Conservation (phyloP, 2,329 filamentous ascomycete genomes). For the Neocucurbitaria cava region DNA sequence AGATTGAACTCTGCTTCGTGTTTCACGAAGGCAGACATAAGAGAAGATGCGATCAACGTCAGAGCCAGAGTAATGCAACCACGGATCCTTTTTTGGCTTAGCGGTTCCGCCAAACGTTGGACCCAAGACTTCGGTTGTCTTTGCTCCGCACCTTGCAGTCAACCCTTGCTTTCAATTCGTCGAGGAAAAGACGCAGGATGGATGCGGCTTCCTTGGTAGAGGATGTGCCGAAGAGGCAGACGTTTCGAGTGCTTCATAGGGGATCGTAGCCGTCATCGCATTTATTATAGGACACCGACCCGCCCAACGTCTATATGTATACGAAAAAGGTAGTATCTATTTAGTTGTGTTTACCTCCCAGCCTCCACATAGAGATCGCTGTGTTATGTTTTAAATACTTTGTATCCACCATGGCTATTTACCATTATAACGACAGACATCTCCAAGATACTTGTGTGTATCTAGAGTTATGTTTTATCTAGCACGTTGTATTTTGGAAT, state of each 20-base stretch:
- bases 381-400: too few relatives aligned
- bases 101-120: slow-evolving; percentile 7
- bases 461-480: too few relatives aligned
- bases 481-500: too few relatives aligned
- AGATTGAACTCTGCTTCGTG: not conserved
- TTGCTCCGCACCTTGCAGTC: slow-evolving; percentile 5
- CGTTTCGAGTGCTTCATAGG: slow-evolving; percentile 20
- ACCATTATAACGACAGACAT: too few relatives aligned
- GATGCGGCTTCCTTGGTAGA: slow-evolving; percentile 6
- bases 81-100: slow-evolving; percentile 11
- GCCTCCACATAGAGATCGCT: too few relatives aligned
- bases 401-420: too few relatives aligned
- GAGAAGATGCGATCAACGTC: slow-evolving; percentile 21
- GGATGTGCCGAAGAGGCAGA: slow-evolving; percentile 1
- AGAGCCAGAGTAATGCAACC: slow-evolving; percentile 16
- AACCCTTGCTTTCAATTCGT: slow-evolving; percentile 2
- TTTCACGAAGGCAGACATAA: slow-evolving; percentile 3
- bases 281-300: too few relatives aligned
- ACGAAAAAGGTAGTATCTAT: too few relatives aligned
- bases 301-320: too few relatives aligned
- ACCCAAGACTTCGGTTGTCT: slow-evolving; percentile 15
- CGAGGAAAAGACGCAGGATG: slow-evolving; percentile 6
- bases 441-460: too few relatives aligned
- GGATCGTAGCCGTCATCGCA: slow-evolving; percentile 15
- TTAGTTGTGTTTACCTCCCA: too few relatives aligned